These are phyloP conservation scores for Prunus kanzakura DNA, from an alignment of 306 rosid species.

Conservation along the genomic window DNA sequence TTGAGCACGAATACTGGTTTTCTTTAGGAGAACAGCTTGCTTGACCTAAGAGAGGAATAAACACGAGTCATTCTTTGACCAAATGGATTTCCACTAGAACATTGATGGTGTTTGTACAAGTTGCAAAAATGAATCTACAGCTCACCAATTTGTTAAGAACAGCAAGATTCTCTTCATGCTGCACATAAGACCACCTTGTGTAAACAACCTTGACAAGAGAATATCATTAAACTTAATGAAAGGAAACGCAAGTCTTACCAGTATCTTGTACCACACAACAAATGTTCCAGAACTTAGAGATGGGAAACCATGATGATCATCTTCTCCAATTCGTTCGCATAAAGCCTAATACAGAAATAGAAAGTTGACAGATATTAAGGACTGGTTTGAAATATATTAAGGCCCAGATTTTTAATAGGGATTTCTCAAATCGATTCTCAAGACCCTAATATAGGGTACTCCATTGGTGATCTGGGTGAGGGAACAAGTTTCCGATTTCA, in stretches of 20 bases:
- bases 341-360: slow-evolving; percentile 21
- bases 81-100: not conserved
- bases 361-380: not conserved
- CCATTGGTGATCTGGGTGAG: not conserved
- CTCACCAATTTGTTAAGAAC: slow-evolving; percentile 39
- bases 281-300: slow-evolving; percentile 36
- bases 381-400: not conserved
- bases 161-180: slow-evolving; percentile 42
- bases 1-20: slow-evolving; percentile 21
- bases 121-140: slow-evolving; percentile 3
- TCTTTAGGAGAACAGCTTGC: slow-evolving; percentile 20
- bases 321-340: slow-evolving; percentile 20
- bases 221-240: not conserved
- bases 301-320: slow-evolving; percentile 29
- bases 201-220: slow-evolving; percentile 18
- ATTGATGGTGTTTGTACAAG: not conserved
- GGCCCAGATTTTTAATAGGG: not conserved
- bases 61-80: not conserved
- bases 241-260: slow-evolving; percentile 26
- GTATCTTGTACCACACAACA: slow-evolving; percentile 34
- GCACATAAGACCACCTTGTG: slow-evolving; percentile 23
- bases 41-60: slow-evolving; percentile 24
- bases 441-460: not conserved
- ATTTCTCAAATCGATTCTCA: not conserved
- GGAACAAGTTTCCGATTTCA: not conserved